These are phyloP conservation scores for Triticum monococcum DNA, from an alignment of 176 grass and related monocot genomes.

Conservation along the genomic window DNA sequence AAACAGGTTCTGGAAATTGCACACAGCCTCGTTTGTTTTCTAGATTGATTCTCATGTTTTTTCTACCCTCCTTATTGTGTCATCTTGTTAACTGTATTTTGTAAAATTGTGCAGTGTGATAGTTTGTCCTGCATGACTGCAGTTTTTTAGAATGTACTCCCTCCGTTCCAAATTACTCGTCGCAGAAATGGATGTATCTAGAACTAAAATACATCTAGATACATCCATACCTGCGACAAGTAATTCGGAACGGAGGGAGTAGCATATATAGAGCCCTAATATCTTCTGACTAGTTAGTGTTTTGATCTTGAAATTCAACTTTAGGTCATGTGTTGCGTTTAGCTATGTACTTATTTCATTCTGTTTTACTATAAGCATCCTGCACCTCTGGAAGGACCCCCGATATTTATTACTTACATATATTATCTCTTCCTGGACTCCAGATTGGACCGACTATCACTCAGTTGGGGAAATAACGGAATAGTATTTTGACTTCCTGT, in stretches of 20 bases:
- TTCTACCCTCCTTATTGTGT: background rate
- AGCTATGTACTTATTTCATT: conserved; percentile 17
- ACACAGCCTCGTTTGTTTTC: background rate
- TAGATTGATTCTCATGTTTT: conserved; percentile 3
- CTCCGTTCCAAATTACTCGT: too few species aligned
- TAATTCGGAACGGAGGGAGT: too few species aligned
- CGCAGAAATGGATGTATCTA: too few species aligned
- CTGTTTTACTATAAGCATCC: conserved; percentile 7
- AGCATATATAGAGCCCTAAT: background rate
- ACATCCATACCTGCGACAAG: too few species aligned
- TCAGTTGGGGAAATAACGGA: conserved; percentile 23
- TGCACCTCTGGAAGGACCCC: conserved; percentile 14
- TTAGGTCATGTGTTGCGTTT: background rate
- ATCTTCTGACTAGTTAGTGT: background rate
- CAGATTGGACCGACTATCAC: conserved; percentile 40
- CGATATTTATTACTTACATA: conserved; percentile 7
- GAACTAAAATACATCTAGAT: too few species aligned
- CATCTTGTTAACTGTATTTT: conserved; percentile 2
- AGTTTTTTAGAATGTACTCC: background rate
- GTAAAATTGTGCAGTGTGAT: background rate
- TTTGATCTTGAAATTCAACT: conserved; percentile 18
- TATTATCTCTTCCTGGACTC: conserved; percentile 28
- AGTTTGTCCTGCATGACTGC: conserved; percentile 13
- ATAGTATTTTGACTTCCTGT: conserved; percentile 23
- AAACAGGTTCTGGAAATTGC: background rate